Percentiles rank a stretch among this genome's conserved stretches.
Conservation (phyloP, 768 basidiomycete species). For the Ephemerocybe angulata region DNA sequence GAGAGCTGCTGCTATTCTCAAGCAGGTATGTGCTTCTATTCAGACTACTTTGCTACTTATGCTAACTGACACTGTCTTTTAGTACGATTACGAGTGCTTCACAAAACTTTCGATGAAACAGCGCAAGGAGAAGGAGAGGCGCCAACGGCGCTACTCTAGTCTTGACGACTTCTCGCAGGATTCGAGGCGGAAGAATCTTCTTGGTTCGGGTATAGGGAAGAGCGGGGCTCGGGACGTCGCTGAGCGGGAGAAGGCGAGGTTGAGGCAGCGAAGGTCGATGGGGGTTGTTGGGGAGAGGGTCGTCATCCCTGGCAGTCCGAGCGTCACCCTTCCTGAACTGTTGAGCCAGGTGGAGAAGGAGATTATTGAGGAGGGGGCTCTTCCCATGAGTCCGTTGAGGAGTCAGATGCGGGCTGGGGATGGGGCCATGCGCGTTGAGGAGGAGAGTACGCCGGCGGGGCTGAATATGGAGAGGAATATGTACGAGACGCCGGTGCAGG, state of each 20-base stretch:
- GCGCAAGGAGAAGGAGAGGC: constrained; percentile 24
- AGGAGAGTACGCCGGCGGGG: not conserved
- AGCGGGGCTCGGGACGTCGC: constrained; percentile 7
- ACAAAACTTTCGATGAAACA: constrained; percentile 42
- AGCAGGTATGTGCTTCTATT: constrained; percentile 55
- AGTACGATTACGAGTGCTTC: constrained; percentile 84
- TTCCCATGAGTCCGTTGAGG: constrained; percentile 10
- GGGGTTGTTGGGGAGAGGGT: constrained; percentile 50
- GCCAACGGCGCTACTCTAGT: constrained; percentile 30
- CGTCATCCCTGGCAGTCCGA: constrained; percentile 52
- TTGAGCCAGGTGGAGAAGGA: constrained; percentile 57
- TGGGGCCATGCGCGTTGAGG: constrained; percentile 12
- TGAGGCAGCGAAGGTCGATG: constrained; percentile 27
- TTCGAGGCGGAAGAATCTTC: constrained; percentile 27
- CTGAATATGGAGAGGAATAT: constrained; percentile 14
- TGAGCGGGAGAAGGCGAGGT: constrained; percentile 12
- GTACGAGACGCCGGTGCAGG: constrained; percentile 23
- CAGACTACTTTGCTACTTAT: not conserved
- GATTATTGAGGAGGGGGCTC: constrained; percentile 30
- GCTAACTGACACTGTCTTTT: constrained; percentile 25
- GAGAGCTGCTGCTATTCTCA: constrained; percentile 88
- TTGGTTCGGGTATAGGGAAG: constrained; percentile 31
- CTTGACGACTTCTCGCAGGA: constrained; percentile 14
- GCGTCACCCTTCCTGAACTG: constrained; percentile 52
- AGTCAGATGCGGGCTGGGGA: not conserved